Conservation (phyloP, 192 early-diverging fungal genomes). For the Gorgonomyces haynaldii region DNA sequence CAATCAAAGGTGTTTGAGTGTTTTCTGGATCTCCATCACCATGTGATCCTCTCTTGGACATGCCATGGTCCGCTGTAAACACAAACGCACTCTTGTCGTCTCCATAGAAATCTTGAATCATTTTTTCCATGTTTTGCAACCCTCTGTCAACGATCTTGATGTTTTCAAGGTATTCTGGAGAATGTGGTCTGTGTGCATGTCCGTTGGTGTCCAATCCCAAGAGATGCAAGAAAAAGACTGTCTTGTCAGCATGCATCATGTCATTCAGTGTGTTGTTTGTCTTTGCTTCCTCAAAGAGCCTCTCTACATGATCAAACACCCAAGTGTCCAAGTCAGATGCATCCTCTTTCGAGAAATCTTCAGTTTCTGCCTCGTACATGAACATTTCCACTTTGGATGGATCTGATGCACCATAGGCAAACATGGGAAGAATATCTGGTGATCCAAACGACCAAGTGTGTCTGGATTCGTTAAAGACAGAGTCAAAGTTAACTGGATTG, state of each 20-base stretch:
- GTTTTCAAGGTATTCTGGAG: slow-evolving; percentile 76
- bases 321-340: slow-evolving; percentile 76
- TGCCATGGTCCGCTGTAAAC: slow-evolving; percentile 94
- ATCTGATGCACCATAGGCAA: slow-evolving; percentile 81
- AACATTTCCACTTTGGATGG: slow-evolving; percentile 66
- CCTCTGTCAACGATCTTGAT: slow-evolving; percentile 73
- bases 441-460: slow-evolving; percentile 98
- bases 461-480: slow-evolving; percentile 82
- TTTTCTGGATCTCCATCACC: slow-evolving; percentile 94
- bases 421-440: slow-evolving; percentile 96
- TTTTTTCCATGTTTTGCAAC: slow-evolving; percentile 52
- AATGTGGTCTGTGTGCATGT: slow-evolving; percentile 73
- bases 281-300: slow-evolving; percentile 46
- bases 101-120: slow-evolving; percentile 68
- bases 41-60: slow-evolving; percentile 83
- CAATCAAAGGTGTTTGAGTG: slow-evolving; percentile 85
- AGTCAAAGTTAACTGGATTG: slow-evolving; percentile 96
- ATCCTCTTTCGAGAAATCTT: slow-evolving; percentile 78
- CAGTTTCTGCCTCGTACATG: slow-evolving; percentile 79
- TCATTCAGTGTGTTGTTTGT: slow-evolving; percentile 28
- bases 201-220: slow-evolving; percentile 93
- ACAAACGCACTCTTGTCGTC: slow-evolving; percentile 79
- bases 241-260: slow-evolving; percentile 59
- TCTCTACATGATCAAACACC: slow-evolving; percentile 79
- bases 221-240: slow-evolving; percentile 89